Base-by-base conservation (phyloP, 108 stramenopile genomes). In the Skeletonema tropicum region DNA sequence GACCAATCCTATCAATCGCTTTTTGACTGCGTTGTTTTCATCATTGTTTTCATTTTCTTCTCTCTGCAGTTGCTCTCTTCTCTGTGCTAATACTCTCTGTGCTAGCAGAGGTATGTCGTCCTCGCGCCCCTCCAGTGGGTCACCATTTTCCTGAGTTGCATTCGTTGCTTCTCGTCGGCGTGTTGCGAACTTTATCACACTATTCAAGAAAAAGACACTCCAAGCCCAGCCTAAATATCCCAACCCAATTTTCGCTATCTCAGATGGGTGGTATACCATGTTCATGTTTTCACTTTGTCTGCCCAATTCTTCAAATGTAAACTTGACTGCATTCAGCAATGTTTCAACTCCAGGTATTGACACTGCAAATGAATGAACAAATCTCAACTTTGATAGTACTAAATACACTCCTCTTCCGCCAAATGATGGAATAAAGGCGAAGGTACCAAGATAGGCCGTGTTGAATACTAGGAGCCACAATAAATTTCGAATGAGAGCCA, bases 381-480 rank as follows among this genome's bases (percentile, higher is more conserved):
- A 8, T 32, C 33, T 45, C 0, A 75, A 35, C 55, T 52, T 83
- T 17, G 76, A 72, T 17, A 64, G 55, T 19, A 79, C 6, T n/a
- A 29, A 12, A 49, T 55, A 68, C 0, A 83, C 65, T 21, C 64
- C 60, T 33, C 55, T 38, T 33, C 97, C 97, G 32, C 95, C 73
- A 30, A 81, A 71, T 31, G 82, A 87, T 31, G 97, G 97, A 30
- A 94, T 71, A 64, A 96, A 96, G 10, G 86, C 88, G 64, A 98
- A 98, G 55, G 97, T 73, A 17, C 91, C 94, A n/a, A 98, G 83
- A 70, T 95, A 98, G 1, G 95, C 86, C 45, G 93, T 94, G 74
- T 96, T 94, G 82, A 97, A 98, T 6, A 95, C 92, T 60, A 98
- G 52, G 30, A 98, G 83, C 93, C 93, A 97, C 19, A 90, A 73